Evolutionary conservation across 2,329 filamentous ascomycete species (phyloP), one percentile per base, ranked within the genome.

Genomic region (Cladosporium sp.): DNA sequence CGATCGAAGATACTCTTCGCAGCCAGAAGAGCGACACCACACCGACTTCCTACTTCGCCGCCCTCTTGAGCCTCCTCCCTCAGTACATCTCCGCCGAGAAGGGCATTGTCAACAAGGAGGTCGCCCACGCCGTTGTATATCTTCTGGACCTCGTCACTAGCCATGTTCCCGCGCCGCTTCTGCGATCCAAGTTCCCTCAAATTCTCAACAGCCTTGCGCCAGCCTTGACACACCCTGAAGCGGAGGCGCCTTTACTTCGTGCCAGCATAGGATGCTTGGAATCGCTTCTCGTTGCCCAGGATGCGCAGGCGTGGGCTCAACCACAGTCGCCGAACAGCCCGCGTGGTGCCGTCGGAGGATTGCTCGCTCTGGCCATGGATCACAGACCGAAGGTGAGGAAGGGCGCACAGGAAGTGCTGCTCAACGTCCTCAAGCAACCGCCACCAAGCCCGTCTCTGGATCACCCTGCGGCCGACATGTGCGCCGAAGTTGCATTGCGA

Each of bases 401-500:
- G 83, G 82, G 92, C 73, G 91, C 94, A 6, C 90, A 96, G 73
- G 93, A 97, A 70, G 91, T 92, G 2, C 75, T 99, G 65, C 86
- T 87, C 55, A 89, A 88, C 63, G 86, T 99, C 4, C 82, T 99
- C 59, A 87, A 88, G 73, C 88, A 86, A 61, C 90, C 92, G 8
- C 94, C 94, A 0, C 92, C 93, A 0, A 96, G 90, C 64, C 94
- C 94, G 1, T 92, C 90, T 3, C 77, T 97, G 61, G 94, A 99
- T 66, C 94, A 99, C 71, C 94, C 94, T 1, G 94, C 92, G 25
- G 89, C 93, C 49, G 92, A 96, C 71, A 93, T 97, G 86, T 97
- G 93, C 76, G 94, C 94, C 17, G 90, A 96, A 74, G 92, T 89
- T 25, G 90, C 91, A 20, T 82, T 97, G 76, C 86, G 86, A 74